These are phyloP conservation scores for Hemerocallis citrina DNA, from an alignment of 106 monocot genomes.

Conservation along the genomic window DNA sequence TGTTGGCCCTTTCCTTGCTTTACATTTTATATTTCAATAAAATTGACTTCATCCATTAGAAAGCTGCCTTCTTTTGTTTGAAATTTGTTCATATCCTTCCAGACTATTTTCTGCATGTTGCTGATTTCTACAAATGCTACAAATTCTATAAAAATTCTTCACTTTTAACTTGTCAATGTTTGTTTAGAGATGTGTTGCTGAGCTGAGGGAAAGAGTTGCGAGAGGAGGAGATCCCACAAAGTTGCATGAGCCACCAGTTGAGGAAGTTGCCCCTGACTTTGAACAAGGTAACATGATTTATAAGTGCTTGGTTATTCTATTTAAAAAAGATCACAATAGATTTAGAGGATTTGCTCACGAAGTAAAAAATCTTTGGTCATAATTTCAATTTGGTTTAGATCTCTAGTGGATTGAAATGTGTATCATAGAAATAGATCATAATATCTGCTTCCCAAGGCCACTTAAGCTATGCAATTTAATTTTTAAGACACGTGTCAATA, in stretches of 20 bases:
- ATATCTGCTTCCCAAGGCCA: neutral
- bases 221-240: constrained; percentile 90
- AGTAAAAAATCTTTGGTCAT: neutral
- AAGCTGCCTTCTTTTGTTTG: too few relatives aligned
- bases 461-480: neutral
- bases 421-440: neutral
- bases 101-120: too few relatives aligned
- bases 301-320: neutral
- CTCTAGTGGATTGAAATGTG: neutral
- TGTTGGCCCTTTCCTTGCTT: too few relatives aligned
- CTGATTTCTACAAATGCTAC: too few relatives aligned
- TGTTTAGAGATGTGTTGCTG: constrained; percentile 61
- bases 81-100: too few relatives aligned
- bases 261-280: constrained; percentile 24
- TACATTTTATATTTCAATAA: too few relatives aligned
- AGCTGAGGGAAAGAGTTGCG: constrained; percentile 68
- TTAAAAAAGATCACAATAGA: too few relatives aligned
- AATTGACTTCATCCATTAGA: too few relatives aligned
- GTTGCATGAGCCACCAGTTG: constrained; percentile 62
- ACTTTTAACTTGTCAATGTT: neutral
- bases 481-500: neutral
- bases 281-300: constrained; percentile 37
- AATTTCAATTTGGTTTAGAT: neutral
- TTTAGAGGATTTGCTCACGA: too few relatives aligned
- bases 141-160: too few relatives aligned